These are phyloP conservation scores for Pichia cactophila DNA, from an alignment of 1,139 yeast species.

Conservation along the genomic window DNA sequence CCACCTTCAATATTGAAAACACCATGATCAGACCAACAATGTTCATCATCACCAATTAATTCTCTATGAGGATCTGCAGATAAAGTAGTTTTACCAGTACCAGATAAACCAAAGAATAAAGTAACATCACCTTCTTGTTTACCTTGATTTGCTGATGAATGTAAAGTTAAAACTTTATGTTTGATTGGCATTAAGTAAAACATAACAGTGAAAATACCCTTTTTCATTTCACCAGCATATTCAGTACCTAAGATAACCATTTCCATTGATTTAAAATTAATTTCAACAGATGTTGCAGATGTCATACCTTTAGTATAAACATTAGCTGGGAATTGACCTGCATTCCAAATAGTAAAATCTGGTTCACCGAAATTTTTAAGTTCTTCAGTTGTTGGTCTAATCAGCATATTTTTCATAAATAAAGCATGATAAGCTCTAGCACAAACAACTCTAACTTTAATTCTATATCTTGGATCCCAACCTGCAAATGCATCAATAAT, in stretches of 20 bases:
- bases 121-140: constrained; percentile 64
- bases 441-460: constrained; percentile 93
- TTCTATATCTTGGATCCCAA: constrained; percentile 98
- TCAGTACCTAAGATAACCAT: constrained; percentile 98
- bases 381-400: constrained; percentile 90
- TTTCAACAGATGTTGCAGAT: constrained; percentile 90
- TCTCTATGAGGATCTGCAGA: constrained; percentile 94
- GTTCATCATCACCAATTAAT: constrained; percentile 98
- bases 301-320: constrained; percentile 97
- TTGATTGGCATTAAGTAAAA: constrained; percentile 96
- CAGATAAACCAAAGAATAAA: constrained; percentile 91
- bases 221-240: constrained; percentile 99
- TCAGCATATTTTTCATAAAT: constrained; percentile 97
- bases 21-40: constrained; percentile 98
- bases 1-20: constrained; percentile 99
- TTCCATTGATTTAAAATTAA: constrained; percentile 96
- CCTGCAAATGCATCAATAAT: constrained; percentile 97
- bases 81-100: constrained; percentile 97
- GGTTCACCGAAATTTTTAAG: constrained; percentile 90
- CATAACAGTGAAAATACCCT: constrained; percentile 98
- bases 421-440: constrained; percentile 98
- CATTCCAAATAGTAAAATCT: constrained; percentile 96
- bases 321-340: constrained; percentile 98
- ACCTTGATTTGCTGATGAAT: constrained; percentile 95
- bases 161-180: constrained; percentile 86